Base-by-base conservation (phyloP, 345 rosid genomes). In the Populus ilicifolia region DNA sequence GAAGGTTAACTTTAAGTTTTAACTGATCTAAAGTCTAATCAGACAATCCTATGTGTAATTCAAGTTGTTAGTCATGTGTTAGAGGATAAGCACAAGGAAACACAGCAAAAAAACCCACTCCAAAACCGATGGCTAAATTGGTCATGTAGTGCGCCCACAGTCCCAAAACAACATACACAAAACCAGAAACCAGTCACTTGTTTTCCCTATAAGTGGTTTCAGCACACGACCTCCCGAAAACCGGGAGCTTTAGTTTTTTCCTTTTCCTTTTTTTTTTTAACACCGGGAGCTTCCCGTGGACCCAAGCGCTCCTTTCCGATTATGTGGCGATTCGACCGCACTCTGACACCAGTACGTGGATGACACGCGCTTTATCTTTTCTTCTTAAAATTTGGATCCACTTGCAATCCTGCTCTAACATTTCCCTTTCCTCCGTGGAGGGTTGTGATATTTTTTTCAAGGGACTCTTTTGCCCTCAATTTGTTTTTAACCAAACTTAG, bases 271-370 rank as follows among this genome's bases (percentile, higher is more conserved):
- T 44, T 38, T 13, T 68, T 50, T 52, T 36, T 2, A 44, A 77
- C 74, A 71, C 74, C 13, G 66, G 79, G 81, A 83, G 82, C 80
- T 65, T 33, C 30, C 9, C 12, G 77, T 70, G 85, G 86, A 63
- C 62, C 84, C 85, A 62, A 2, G 0, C 72, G 23, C 39, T 18
- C 30, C 27, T 14, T 29, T 72, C 84, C 66, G 50, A 21, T 79
- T 83, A 91, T 83, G 98, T 88, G 97, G 97, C 93, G 90, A 90
- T 88, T 89, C 98, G 97, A 87, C 94, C 89, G 88, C 87, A 85
- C 91, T 81, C 89, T 87, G 88, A 75, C 87, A 73, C 87, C 83
- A 70, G 67, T 69, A 46, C 81, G 93, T 83, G 85, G 0, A 6
- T 30, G 83, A 87, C 96, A 94, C 98, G 97, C 91, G 89, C 87